Conservation (phyloP, 306 rosid species). For the Vicia villosa region DNA sequence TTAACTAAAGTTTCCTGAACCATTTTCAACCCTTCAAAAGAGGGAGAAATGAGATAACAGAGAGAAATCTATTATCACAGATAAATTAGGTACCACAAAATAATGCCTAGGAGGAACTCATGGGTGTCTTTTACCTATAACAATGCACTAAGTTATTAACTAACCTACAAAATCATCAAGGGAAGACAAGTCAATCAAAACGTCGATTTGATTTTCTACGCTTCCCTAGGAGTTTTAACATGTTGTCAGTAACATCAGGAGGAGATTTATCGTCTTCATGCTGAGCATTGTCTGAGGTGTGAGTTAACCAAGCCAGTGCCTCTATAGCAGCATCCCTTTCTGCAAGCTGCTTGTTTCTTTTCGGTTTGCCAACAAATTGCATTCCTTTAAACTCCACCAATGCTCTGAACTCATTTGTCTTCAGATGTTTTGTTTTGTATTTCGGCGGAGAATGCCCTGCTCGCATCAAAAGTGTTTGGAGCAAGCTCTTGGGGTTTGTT, state of each 20-base stretch:
- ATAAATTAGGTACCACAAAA: slow-evolving; percentile 7
- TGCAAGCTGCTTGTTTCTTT: slow-evolving; percentile 91
- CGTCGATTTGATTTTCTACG: slow-evolving; percentile 75
- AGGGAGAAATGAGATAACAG: slow-evolving; percentile 4
- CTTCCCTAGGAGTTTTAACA: slow-evolving; percentile 88
- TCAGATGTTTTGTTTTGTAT: slow-evolving; percentile 92
- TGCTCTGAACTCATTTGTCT: slow-evolving; percentile 93
- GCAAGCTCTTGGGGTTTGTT: slow-evolving; percentile 87
- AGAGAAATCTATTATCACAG: slow-evolving; percentile 8
- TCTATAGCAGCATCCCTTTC: slow-evolving; percentile 97
- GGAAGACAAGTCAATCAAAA: slow-evolving; percentile 30
- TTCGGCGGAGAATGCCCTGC: slow-evolving; percentile 97
- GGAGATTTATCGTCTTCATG: slow-evolving; percentile 58
- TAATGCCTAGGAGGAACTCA: not conserved
- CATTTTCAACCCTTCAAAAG: slow-evolving; percentile 25
- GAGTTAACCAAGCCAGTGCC: slow-evolving; percentile 98
- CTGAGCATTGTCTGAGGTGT: slow-evolving; percentile 66
- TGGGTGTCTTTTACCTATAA: not conserved
- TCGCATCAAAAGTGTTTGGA: slow-evolving; percentile 88
- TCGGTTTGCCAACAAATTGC: slow-evolving; percentile 97
- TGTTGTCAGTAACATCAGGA: slow-evolving; percentile 88
- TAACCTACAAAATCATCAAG: slow-evolving; percentile 26
- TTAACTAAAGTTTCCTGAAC: slow-evolving; percentile 21
- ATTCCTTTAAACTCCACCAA: slow-evolving; percentile 95
- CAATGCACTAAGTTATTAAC: not conserved